Percentiles rank a stretch among this genome's conserved stretches.
These are phyloP conservation scores for Alternaria sp. DNA, from an alignment of 2,329 filamentous ascomycete genomes.

Conservation along the genomic window DNA sequence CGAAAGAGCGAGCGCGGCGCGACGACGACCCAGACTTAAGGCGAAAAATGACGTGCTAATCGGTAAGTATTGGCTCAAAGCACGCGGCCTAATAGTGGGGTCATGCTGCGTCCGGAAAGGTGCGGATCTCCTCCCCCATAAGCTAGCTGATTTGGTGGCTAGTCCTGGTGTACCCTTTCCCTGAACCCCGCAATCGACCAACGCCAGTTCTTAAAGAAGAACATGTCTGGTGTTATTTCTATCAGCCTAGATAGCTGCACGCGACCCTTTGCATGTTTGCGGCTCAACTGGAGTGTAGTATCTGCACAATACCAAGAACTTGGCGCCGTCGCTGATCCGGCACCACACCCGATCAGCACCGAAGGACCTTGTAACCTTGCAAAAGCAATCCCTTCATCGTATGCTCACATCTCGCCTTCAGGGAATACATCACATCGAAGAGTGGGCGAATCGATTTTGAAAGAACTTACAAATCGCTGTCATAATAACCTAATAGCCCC, in stretches of 20 bases:
- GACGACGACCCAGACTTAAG: conserved; percentile 21
- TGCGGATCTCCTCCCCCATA: neutral
- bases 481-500: rapidly evolving
- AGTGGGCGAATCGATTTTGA: neutral
- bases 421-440: neutral
- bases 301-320: neutral
- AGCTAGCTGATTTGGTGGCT: conserved; percentile 1
- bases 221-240: neutral
- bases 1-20: conserved; percentile 11
- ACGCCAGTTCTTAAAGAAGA: neutral
- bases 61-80: conserved; percentile 15
- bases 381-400: neutral
- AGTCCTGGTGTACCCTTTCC: neutral
- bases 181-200: conserved; percentile 3
- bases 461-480: too few relatives aligned
- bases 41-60: conserved; percentile 23
- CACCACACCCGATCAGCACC: neutral
- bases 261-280: neutral
- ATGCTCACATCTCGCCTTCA: neutral
- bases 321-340: neutral
- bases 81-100: conserved; percentile 10
- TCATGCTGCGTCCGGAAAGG: conserved; percentile 6
- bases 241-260: neutral
- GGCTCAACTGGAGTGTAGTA: neutral
- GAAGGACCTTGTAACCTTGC: neutral